A percentile compares a stretch with the other conserved stretches of the same genome.
phyloP scores from a whole-genome alignment of 768 basidiomycete genomes.

The Pleurotus tuber-regium region DNA sequence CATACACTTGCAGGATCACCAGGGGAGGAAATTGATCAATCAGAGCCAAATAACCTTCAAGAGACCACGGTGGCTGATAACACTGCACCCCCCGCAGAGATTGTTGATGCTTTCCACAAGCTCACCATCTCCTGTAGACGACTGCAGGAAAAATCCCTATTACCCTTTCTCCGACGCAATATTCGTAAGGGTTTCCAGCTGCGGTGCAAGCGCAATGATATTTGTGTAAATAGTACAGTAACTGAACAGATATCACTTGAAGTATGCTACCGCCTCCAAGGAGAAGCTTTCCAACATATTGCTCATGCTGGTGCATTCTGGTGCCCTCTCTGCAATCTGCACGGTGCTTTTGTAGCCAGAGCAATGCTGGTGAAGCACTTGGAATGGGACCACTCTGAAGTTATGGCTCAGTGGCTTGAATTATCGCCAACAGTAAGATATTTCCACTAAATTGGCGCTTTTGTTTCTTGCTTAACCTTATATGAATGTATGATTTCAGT shows the following conservation, averaged over 20 bases:
- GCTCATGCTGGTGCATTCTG: conserved; percentile 37
- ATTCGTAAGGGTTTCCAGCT: conserved; percentile 45
- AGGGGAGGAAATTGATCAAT: not conserved
- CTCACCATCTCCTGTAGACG: conserved; percentile 29
- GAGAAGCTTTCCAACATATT: conserved; percentile 20
- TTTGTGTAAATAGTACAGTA: no score
- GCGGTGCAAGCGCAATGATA: no score
- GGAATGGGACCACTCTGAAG: conserved; percentile 43
- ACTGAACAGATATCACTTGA: not conserved
- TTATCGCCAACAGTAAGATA: conserved; percentile 16
- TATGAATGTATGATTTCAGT: no score
- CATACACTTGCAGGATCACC: not conserved
- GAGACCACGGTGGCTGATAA: not conserved
- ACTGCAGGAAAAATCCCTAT: conserved; percentile 34
- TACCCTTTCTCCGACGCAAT: conserved; percentile 59
- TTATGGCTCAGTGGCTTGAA: conserved; percentile 36
- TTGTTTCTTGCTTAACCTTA: not conserved
- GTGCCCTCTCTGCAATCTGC: conserved; percentile 52
- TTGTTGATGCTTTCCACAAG: conserved; percentile 33
- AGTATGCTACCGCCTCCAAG: conserved; percentile 5
- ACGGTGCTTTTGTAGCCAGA: conserved; percentile 38
- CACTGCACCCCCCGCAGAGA: conserved; percentile 23
- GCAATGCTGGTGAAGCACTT: conserved; percentile 49
- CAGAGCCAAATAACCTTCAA: not conserved
- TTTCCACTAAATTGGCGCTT: not conserved